phyloP scores from a whole-genome alignment of 73 alveolate species.

The Paramecium bursaria region DNA sequence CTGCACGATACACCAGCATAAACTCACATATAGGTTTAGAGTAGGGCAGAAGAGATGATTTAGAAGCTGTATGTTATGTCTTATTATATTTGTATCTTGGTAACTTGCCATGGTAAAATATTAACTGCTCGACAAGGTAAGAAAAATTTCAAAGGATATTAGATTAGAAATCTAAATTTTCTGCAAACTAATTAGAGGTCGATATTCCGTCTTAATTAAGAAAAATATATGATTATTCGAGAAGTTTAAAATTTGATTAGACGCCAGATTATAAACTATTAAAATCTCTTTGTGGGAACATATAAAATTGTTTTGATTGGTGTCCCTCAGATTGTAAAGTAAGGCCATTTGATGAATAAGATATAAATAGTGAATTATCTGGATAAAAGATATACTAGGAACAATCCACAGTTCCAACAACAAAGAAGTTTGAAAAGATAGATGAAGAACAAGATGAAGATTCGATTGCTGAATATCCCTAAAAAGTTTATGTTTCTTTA shows the following conservation, averaged over 20 bases:
- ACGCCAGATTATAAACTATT: slow-evolving; percentile 55
- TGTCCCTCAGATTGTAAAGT: slow-evolving; percentile 54
- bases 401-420: background rate
- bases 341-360: slow-evolving; percentile 44
- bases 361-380: slow-evolving; percentile 31
- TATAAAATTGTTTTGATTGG: slow-evolving; percentile 68
- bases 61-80: slow-evolving; percentile 71
- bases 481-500: no score
- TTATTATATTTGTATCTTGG: slow-evolving; percentile 66
- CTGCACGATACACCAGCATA: slow-evolving; percentile 71
- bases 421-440: background rate
- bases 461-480: background rate
- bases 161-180: slow-evolving; percentile 53
- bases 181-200: slow-evolving; percentile 55
- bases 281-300: slow-evolving; percentile 20
- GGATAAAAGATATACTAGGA: background rate
- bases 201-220: slow-evolving; percentile 53
- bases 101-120: slow-evolving; percentile 68
- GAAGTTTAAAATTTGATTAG: slow-evolving; percentile 43
- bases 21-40: slow-evolving; percentile 71
- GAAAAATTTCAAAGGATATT: slow-evolving; percentile 63
- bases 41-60: slow-evolving; percentile 72
- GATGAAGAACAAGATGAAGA: background rate
- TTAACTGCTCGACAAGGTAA: slow-evolving; percentile 34
- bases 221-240: slow-evolving; percentile 47